These are phyloP conservation scores for Colletotrichum sp. DNA, from an alignment of 2,329 filamentous ascomycete species.

Conservation along the genomic window DNA sequence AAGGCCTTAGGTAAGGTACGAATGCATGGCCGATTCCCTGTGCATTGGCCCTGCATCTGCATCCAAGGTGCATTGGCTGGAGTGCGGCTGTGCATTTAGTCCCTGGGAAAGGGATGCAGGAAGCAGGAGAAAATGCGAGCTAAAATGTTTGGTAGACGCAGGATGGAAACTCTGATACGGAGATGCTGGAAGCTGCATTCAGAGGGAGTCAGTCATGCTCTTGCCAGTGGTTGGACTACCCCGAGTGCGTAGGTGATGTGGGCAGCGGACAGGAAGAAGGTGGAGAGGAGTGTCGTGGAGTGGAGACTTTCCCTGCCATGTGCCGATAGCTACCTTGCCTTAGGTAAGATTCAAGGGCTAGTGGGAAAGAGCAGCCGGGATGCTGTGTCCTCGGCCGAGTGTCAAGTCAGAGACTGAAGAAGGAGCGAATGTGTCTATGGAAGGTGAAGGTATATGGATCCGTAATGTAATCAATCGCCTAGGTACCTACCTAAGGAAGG, in stretches of 20 bases:
- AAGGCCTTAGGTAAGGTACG: not conserved
- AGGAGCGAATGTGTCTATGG: not conserved
- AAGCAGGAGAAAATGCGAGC: not conserved
- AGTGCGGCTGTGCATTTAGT: slow-evolving; percentile 9
- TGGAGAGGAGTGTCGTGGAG: not conserved
- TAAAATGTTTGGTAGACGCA: not conserved
- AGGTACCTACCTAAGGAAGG: not conserved
- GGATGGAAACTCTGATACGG: not conserved
- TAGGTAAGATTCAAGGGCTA: not conserved
- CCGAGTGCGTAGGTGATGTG: not conserved
- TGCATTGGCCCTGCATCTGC: slow-evolving; percentile 7
- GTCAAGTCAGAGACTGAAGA: not conserved
- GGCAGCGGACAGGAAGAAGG: not conserved
- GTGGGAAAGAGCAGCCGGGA: not conserved
- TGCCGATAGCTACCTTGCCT: not conserved
- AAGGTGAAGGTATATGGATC: too few species aligned
- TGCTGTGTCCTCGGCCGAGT: not conserved
- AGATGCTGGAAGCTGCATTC: not conserved
- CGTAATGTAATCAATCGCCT: too few species aligned
- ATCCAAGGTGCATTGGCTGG: not conserved
- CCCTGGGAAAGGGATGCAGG: slow-evolving; percentile 6
- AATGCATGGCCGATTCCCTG: not conserved
- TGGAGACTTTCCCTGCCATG: not conserved
- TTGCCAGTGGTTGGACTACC: not conserved
- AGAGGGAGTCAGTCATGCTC: not conserved